phyloP scores from a whole-genome alignment of 176 grass and related monocot species.

The Cenchrus purpureus region DNA sequence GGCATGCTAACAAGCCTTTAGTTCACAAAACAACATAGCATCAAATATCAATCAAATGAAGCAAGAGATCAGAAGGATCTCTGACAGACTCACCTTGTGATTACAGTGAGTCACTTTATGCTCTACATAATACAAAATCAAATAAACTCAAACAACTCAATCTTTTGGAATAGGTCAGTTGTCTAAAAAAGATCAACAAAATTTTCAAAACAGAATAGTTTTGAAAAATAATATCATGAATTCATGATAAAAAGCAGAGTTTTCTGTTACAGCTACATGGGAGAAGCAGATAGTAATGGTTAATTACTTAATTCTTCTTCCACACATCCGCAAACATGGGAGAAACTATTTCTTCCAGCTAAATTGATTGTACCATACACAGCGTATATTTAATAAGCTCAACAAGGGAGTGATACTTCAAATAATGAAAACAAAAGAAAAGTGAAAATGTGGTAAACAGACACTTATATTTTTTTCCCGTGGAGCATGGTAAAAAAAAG shows the following conservation, averaged over 20 bases:
- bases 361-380: conserved; percentile 25
- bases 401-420: conserved; percentile 10
- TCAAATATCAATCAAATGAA: not conserved
- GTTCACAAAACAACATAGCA: not conserved
- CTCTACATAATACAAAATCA: not conserved
- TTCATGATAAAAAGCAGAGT: not conserved
- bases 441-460: not conserved
- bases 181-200: not conserved
- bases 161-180: not conserved
- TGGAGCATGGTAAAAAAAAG: conserved; percentile 10
- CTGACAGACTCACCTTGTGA: not conserved
- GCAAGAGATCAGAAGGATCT: too few relatives aligned
- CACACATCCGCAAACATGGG: conserved; percentile 3
- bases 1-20: conserved; percentile 3
- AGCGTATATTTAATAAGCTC: not conserved
- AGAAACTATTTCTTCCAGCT: conserved; percentile 24
- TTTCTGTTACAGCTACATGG: not conserved
- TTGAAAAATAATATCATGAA: not conserved
- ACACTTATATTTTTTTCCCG: not conserved
- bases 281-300: conserved; percentile 3
- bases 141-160: not conserved
- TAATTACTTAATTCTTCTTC: conserved; percentile 7
- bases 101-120: not conserved
- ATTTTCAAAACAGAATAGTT: not conserved
- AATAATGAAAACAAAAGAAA: not conserved